Conservation (phyloP, 1,284 basidiomycete species). For the Clitocybe nebularis region DNA sequence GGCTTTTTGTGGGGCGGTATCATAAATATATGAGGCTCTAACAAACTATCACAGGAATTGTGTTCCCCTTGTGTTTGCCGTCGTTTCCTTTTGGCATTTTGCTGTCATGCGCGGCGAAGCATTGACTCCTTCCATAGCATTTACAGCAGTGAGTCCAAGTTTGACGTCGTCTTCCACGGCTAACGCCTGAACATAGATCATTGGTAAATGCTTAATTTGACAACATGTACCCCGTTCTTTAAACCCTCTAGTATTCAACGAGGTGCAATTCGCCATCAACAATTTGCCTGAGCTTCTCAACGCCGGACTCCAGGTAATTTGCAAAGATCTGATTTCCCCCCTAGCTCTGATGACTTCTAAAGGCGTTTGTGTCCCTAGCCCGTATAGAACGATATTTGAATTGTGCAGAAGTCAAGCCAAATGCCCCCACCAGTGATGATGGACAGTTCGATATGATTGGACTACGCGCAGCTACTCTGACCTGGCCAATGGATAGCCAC, state of each 20-base stretch:
- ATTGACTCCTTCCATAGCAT: slow-evolving; percentile 73
- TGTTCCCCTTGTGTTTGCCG: slow-evolving; percentile 58
- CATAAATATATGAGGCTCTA: slow-evolving; percentile 36
- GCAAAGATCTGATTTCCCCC: neutral
- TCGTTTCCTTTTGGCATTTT: slow-evolving; percentile 72
- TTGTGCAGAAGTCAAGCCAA: slow-evolving; percentile 60
- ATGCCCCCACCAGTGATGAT: slow-evolving; percentile 40
- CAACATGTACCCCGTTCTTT: too few relatives aligned
- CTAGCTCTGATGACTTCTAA: neutral
- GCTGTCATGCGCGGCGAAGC: slow-evolving; percentile 55
- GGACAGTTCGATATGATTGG: slow-evolving; percentile 47
- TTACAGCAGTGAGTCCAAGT: slow-evolving; percentile 55
- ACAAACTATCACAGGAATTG: slow-evolving; percentile 39
- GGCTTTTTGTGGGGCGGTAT: slow-evolving; percentile 69
- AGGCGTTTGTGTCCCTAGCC: slow-evolving; percentile 61
- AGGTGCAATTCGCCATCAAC: slow-evolving; percentile 71
- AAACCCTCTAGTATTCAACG: slow-evolving; percentile 59
- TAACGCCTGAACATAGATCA: neutral
- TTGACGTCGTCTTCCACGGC: neutral
- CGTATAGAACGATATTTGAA: slow-evolving; percentile 79
- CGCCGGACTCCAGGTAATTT: slow-evolving; percentile 59
- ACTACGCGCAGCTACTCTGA: slow-evolving; percentile 70
- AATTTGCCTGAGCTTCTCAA: slow-evolving; percentile 79
- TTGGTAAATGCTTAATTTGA: too few relatives aligned
- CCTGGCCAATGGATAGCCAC: slow-evolving; percentile 78